Evolutionary conservation across 352 stramenopile genomes (phyloP).

Genomic region (Phytophthora hibernalis): DNA sequence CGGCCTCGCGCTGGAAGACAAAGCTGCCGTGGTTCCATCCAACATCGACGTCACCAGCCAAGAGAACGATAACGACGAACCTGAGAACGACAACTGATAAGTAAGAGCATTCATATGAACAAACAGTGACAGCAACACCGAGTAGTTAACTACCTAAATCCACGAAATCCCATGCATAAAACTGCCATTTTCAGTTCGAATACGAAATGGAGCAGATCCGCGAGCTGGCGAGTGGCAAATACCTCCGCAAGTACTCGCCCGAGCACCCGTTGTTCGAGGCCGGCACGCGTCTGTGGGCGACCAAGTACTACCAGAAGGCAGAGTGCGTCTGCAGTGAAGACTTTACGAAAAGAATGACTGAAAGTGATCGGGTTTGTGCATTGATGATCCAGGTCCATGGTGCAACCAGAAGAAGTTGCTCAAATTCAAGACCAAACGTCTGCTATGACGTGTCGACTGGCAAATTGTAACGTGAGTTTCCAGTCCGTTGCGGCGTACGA

Average conservation of each 20-base stretch:
- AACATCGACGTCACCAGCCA: not conserved
- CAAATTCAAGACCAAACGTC: slow-evolving; percentile 8
- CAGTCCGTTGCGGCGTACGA: slow-evolving; percentile 56
- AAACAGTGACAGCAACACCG: not conserved
- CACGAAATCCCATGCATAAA: not conserved
- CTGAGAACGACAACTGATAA: not conserved
- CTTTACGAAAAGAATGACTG: not conserved
- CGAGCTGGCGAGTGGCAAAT: slow-evolving; percentile 55
- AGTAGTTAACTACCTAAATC: not conserved
- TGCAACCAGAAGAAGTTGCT: slow-evolving; percentile 22
- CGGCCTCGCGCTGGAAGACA: slow-evolving; percentile 10
- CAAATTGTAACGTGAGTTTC: slow-evolving; percentile 56
- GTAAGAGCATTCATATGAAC: not conserved
- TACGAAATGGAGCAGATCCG: slow-evolving; percentile 39
- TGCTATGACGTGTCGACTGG: slow-evolving; percentile 50
- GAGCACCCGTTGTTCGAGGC: slow-evolving; percentile 56
- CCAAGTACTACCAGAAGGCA: slow-evolving; percentile 54
- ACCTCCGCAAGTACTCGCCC: slow-evolving; percentile 55
- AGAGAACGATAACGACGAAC: not conserved
- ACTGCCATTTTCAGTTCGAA: not conserved
- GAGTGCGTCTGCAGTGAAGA: slow-evolving; percentile 16
- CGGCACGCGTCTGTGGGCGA: slow-evolving; percentile 48
- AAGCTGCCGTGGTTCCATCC: not conserved
- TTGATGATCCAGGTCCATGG: slow-evolving; percentile 30
- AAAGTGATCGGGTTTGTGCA: slow-evolving; percentile 7